Conservation (phyloP, 1,139 yeast genomes). For the Diutina rugosa region DNA sequence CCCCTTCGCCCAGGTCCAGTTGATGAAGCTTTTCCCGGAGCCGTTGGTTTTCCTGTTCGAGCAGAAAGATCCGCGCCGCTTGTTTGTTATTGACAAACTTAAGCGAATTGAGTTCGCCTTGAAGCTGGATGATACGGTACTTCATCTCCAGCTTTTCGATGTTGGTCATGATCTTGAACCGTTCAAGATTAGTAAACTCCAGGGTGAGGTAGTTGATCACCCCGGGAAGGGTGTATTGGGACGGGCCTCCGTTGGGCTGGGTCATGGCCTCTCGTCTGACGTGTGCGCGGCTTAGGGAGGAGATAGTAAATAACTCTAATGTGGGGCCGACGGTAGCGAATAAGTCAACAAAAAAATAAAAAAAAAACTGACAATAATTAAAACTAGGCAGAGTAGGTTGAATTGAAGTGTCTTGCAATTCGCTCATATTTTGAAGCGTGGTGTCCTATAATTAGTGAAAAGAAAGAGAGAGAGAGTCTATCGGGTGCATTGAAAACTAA, state of each 20-base stretch:
- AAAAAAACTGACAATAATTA: too few species aligned
- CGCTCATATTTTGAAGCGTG: too few species aligned
- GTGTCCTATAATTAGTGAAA: too few species aligned
- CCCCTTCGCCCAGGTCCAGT: background rate
- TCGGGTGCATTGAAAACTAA: too few species aligned
- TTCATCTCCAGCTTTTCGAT: slow-evolving; percentile 47
- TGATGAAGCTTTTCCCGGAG: background rate
- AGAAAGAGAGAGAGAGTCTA: too few species aligned
- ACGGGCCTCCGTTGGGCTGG: background rate
- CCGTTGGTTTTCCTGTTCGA: slow-evolving; percentile 11
- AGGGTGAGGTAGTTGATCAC: slow-evolving; percentile 50
- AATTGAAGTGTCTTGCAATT: too few species aligned
- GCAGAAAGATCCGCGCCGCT: slow-evolving; percentile 14
- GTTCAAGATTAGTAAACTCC: slow-evolving; percentile 46
- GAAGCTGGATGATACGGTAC: slow-evolving; percentile 38
- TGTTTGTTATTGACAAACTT: slow-evolving; percentile 25
- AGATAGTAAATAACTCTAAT: background rate
- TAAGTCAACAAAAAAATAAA: too few species aligned
- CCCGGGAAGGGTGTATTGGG: slow-evolving; percentile 44
- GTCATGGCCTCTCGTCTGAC: background rate
- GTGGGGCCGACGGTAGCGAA: background rate
- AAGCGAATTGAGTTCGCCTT: slow-evolving; percentile 39
- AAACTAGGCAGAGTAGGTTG: too few species aligned
- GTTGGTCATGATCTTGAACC: slow-evolving; percentile 43
- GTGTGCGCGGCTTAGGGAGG: background rate